These are phyloP conservation scores for Talaromyces sp. DNA, from an alignment of 2,329 filamentous ascomycete species.

Conservation along the genomic window DNA sequence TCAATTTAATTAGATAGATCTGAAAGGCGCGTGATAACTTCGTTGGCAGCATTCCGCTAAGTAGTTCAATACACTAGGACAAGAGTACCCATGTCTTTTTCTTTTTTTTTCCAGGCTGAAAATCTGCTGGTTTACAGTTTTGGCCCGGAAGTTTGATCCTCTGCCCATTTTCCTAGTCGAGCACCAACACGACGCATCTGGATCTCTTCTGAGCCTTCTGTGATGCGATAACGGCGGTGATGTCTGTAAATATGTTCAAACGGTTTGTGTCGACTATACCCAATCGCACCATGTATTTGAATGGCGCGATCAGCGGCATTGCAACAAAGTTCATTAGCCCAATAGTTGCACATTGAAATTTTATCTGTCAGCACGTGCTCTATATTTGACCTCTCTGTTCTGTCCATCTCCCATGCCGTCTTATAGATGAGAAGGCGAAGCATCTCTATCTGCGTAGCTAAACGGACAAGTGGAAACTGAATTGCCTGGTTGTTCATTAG, in stretches of 20 bases:
- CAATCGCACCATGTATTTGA: neutral
- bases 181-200: neutral
- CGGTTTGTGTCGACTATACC: neutral
- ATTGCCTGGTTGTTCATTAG: slow-evolving; percentile 51
- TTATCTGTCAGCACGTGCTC: neutral
- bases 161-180: neutral
- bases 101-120: neutral
- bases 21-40: no score
- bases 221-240: neutral
- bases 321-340: neutral
- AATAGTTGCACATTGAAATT: neutral
- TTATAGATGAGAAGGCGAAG: slow-evolving; percentile 55
- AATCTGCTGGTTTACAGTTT: neutral
- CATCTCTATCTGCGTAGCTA: slow-evolving; percentile 59
- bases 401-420: slow-evolving; percentile 59
- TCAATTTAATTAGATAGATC: no score
- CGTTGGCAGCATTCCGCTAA: no score
- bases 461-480: slow-evolving; percentile 59
- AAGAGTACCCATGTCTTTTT: no score
- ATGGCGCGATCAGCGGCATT: neutral
- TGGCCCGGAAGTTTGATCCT: neutral
- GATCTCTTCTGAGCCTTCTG: neutral
- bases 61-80: no score
- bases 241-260: neutral
- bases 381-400: slow-evolving; percentile 4